A percentile compares a stretch with the other conserved stretches of the same genome.
Conservation (phyloP, 2,329 filamentous ascomycete genomes). For the Boeremia exigua region DNA sequence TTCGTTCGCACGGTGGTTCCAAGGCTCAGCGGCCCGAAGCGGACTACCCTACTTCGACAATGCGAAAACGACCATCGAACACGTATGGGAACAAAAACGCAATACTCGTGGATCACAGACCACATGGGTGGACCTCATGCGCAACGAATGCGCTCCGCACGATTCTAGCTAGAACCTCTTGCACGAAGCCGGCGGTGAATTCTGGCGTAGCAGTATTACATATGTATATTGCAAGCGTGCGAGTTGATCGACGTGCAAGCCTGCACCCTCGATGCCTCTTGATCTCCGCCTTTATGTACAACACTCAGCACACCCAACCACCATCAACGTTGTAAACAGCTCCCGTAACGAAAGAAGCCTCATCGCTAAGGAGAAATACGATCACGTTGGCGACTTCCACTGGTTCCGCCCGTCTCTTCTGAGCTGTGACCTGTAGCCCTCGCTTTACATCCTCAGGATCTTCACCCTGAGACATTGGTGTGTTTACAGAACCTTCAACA, state of each 20-base stretch:
- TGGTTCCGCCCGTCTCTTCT: slow-evolving; percentile 24
- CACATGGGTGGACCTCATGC: slow-evolving; percentile 15
- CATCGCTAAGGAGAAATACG: slow-evolving; percentile 22
- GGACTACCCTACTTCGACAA: slow-evolving; percentile 43
- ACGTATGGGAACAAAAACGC: slow-evolving; percentile 40
- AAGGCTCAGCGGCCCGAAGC: slow-evolving; percentile 32
- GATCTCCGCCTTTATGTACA: too few relatives aligned
- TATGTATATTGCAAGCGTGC: too few relatives aligned
- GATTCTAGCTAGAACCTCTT: too few relatives aligned
- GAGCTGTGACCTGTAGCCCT: slow-evolving; percentile 22
- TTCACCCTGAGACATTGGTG: slow-evolving; percentile 26
- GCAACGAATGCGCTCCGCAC: background rate
- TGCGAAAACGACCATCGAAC: slow-evolving; percentile 31
- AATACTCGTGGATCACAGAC: background rate
- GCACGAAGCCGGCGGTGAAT: too few relatives aligned
- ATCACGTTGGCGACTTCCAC: slow-evolving; percentile 25
- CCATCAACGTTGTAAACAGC: slow-evolving; percentile 22
- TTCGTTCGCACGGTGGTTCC: slow-evolving; percentile 46
- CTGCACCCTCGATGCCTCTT: too few relatives aligned
- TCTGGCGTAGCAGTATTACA: too few relatives aligned
- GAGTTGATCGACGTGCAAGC: too few relatives aligned
- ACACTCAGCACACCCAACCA: slow-evolving; percentile 21
- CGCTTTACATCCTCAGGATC: slow-evolving; percentile 22
- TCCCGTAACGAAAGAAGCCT: slow-evolving; percentile 19
- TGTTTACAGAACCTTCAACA: slow-evolving; percentile 22